These are phyloP conservation scores for Pseudopyrenochaeta lycopersici DNA, from an alignment of 2,329 filamentous ascomycete species.

Conservation along the genomic window DNA sequence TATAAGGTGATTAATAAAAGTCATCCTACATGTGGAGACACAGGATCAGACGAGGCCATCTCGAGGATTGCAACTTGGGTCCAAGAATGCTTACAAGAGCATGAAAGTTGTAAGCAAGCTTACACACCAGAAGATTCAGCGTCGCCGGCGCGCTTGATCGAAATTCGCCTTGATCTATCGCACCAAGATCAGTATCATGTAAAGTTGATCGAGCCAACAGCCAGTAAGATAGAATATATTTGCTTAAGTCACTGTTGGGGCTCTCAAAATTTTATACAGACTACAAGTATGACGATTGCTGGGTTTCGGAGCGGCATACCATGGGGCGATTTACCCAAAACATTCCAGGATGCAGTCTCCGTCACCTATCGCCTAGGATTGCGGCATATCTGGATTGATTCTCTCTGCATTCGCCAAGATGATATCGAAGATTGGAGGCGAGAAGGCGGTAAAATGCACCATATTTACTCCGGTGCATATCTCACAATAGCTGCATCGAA, in stretches of 20 bases:
- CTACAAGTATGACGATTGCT: not conserved
- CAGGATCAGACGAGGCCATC: too few species aligned
- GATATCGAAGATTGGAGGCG: slow-evolving; percentile 6
- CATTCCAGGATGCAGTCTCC: not conserved
- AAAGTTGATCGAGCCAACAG: too few species aligned
- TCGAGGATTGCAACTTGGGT: too few species aligned
- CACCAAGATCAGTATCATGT: too few species aligned
- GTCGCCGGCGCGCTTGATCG: too few species aligned
- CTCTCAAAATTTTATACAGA: not conserved
- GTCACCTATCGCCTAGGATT: not conserved
- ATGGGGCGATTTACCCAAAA: not conserved
- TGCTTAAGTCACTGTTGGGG: slow-evolving; percentile 17
- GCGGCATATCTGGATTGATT: not conserved
- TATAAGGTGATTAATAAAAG: too few species aligned
- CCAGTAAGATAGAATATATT: not conserved
- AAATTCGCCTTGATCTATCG: too few species aligned
- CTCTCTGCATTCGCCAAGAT: slow-evolving; percentile 9
- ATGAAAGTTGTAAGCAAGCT: too few species aligned
- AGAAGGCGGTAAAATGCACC: slow-evolving; percentile 5
- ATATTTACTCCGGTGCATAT: slow-evolving; percentile 11
- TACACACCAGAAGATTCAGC: too few species aligned
- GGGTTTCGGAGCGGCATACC: not conserved
- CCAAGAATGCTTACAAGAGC: too few species aligned
- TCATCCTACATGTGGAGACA: too few species aligned
- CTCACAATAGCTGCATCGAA: slow-evolving; percentile 11